Conservation (phyloP, 2,329 filamentous ascomycete species). For the Botrytis hyacinthi region DNA sequence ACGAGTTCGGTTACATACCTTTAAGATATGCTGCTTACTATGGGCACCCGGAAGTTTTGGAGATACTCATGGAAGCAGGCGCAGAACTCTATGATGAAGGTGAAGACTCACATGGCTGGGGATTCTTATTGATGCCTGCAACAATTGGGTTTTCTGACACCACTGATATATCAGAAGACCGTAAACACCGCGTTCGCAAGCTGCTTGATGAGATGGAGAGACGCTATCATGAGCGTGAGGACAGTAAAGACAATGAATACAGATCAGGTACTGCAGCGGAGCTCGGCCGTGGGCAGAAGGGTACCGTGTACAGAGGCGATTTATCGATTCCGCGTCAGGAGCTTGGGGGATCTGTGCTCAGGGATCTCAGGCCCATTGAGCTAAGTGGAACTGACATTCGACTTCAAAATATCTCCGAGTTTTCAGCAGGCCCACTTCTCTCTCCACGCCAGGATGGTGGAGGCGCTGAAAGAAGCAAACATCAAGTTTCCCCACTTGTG, state of each 20-base stretch:
- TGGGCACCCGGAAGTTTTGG: slow-evolving; percentile 20
- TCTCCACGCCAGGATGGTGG: neutral
- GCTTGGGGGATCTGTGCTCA: neutral
- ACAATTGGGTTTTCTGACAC: slow-evolving; percentile 19
- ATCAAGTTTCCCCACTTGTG: neutral
- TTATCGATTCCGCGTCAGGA: neutral
- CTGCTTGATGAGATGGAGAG: slow-evolving; percentile 19
- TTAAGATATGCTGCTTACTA: slow-evolving; percentile 22
- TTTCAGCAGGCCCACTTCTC: neutral
- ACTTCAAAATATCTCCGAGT: neutral
- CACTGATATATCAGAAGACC: slow-evolving; percentile 12
- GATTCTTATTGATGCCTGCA: slow-evolving; percentile 8
- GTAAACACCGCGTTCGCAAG: slow-evolving; percentile 14
- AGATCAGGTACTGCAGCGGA: neutral
- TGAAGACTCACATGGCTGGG: slow-evolving; percentile 17
- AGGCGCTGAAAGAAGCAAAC: neutral
- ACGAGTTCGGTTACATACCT: slow-evolving; percentile 19
- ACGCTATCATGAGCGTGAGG: neutral
- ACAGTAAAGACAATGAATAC: neutral
- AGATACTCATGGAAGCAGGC: slow-evolving; percentile 20
- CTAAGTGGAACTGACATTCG: neutral
- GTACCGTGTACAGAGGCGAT: neutral
- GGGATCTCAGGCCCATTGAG: neutral
- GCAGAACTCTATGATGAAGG: slow-evolving; percentile 19
- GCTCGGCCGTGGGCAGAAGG: neutral